Evolutionary conservation across 768 basidiomycete species (phyloP).

Genomic region (Coprinopsis cinerea): DNA sequence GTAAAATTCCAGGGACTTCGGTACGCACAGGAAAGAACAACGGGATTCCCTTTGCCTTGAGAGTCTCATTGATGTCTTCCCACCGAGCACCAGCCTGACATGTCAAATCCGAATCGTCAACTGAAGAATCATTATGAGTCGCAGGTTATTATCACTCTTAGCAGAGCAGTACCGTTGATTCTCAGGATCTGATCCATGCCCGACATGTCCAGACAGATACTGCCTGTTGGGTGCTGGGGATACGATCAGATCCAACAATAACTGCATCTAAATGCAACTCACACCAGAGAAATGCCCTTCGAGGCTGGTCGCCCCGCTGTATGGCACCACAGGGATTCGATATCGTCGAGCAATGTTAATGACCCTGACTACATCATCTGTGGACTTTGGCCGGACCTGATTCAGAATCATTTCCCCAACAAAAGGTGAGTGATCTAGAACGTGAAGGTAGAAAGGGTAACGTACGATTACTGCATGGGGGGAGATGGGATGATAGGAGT

Average conservation of each 20-base stretch:
- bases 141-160: neutral
- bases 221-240: constrained; percentile 43
- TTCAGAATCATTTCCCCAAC: neutral
- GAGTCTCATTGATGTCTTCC: constrained; percentile 69
- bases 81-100: constrained; percentile 75
- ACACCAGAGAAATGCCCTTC: constrained; percentile 86
- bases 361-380: constrained; percentile 77
- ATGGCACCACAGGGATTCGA: constrained; percentile 72
- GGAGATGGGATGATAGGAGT: constrained; percentile 59
- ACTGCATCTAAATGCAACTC: constrained; percentile 16
- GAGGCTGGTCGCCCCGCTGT: constrained; percentile 80
- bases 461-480: constrained; percentile 49
- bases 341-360: constrained; percentile 73
- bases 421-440: neutral
- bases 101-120: constrained; percentile 64
- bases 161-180: constrained; percentile 52
- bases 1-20: neutral
- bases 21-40: constrained; percentile 75
- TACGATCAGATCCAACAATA: constrained; percentile 14
- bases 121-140: constrained; percentile 26
- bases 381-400: constrained; percentile 56
- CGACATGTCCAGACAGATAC: constrained; percentile 80
- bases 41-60: constrained; percentile 65
- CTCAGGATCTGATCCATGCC: constrained; percentile 76
- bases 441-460: neutral